These are phyloP conservation scores for Suhomyces kilbournensis DNA, from an alignment of 805 yeast species.

Conservation along the genomic window DNA sequence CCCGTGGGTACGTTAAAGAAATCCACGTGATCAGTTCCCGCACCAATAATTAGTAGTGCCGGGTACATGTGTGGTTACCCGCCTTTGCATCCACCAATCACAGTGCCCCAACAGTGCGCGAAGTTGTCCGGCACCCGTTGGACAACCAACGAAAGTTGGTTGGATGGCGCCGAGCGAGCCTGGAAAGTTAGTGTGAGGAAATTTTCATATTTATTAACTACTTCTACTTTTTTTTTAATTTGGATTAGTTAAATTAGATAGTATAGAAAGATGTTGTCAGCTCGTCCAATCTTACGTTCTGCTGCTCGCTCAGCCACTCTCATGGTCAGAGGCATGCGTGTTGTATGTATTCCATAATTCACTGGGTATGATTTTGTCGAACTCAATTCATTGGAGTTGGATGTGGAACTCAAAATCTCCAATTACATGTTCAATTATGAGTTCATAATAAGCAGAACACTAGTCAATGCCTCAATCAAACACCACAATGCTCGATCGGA, in stretches of 20 bases:
- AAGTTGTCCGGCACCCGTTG: conserved; percentile 6
- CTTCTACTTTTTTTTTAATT: conserved; percentile 15
- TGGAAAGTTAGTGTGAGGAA: conserved; percentile 5
- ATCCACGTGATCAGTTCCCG: conserved; percentile 5
- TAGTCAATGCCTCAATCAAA: background rate
- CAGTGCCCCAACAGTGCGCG: conserved; percentile 6
- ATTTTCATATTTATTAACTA: conserved; percentile 10
- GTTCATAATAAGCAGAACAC: background rate
- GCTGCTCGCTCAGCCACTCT: conserved; percentile 74
- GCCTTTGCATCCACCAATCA: conserved; percentile 10
- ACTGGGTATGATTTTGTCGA: background rate
- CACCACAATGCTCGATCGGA: background rate
- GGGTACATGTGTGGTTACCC: conserved; percentile 6
- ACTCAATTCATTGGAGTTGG: background rate
- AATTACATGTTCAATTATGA: background rate
- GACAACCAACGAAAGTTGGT: conserved; percentile 8
- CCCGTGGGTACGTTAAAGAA: conserved; percentile 1
- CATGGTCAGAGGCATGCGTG: conserved; percentile 24
- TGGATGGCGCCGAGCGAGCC: conserved; percentile 7
- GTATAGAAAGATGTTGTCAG: conserved; percentile 62
- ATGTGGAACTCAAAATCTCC: background rate
- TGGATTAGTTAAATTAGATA: conserved; percentile 8
- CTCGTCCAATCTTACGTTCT: conserved; percentile 82
- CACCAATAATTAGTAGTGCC: background rate
- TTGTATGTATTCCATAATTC: conserved; percentile 19